A percentile compares a stretch with the other conserved stretches of the same genome.
phyloP scores from a whole-genome alignment of 2,329 filamentous ascomycete species.

The Colletotrichum tofieldiae region DNA sequence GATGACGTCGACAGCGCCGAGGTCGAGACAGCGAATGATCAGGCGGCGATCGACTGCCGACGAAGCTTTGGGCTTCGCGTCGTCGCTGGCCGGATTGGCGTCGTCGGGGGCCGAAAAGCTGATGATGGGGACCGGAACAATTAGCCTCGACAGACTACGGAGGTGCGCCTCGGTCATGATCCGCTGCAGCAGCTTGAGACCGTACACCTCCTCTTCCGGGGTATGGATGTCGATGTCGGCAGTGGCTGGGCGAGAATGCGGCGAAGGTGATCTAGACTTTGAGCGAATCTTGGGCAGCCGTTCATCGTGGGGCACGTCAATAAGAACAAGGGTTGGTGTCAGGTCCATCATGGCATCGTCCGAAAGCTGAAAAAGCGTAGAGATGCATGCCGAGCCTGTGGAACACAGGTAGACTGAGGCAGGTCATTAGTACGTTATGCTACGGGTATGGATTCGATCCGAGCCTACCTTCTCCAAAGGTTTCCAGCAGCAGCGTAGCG shows the following conservation, averaged over 20 bases:
- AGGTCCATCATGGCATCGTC: slow-evolving; percentile 67
- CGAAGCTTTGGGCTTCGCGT: slow-evolving; percentile 25
- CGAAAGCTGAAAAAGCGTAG: slow-evolving; percentile 68
- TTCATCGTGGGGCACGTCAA: slow-evolving; percentile 70
- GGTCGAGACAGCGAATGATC: slow-evolving; percentile 83
- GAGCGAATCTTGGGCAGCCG: slow-evolving; percentile 55
- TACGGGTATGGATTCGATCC: background rate
- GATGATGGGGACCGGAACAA: slow-evolving; percentile 71
- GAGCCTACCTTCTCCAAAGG: slow-evolving; percentile 70
- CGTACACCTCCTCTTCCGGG: slow-evolving; percentile 67
- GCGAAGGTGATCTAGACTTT: slow-evolving; percentile 61
- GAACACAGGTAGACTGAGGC: slow-evolving; percentile 68
- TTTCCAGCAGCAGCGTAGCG: slow-evolving; percentile 65
- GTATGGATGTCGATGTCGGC: slow-evolving; percentile 58
- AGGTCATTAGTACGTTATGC: slow-evolving; percentile 21
- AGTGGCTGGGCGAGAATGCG: slow-evolving; percentile 56
- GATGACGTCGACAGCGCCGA: slow-evolving; percentile 89
- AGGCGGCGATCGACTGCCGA: slow-evolving; percentile 59
- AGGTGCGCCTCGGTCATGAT: slow-evolving; percentile 72
- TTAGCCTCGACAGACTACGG: slow-evolving; percentile 69
- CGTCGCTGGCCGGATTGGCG: slow-evolving; percentile 46
- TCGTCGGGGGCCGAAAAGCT: slow-evolving; percentile 54
- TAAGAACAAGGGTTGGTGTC: slow-evolving; percentile 70
- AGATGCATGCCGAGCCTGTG: slow-evolving; percentile 68
- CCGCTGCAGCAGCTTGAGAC: slow-evolving; percentile 68